Conservation (phyloP, 768 basidiomycete genomes). For the Termitomyces sp. region DNA sequence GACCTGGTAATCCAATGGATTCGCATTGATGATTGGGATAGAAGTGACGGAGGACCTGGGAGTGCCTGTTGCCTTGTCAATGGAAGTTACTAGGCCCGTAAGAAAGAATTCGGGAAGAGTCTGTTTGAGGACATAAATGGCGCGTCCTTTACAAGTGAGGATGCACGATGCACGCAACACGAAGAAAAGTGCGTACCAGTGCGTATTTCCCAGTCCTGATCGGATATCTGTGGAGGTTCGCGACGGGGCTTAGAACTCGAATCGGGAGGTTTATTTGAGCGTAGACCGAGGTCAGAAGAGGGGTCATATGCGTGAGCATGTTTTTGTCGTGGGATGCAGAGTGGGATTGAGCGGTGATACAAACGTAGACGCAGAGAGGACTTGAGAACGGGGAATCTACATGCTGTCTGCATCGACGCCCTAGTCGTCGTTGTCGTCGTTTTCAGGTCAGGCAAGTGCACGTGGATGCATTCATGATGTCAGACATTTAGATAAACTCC, state of each 20-base stretch:
- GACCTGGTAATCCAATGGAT: slow-evolving; percentile 20
- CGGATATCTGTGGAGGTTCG: slow-evolving; percentile 38
- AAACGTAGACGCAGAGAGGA: neutral
- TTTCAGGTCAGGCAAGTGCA: neutral
- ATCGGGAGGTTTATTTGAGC: slow-evolving; percentile 29
- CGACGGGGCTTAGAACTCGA: slow-evolving; percentile 14
- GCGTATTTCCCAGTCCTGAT: slow-evolving; percentile 74
- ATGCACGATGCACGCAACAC: neutral
- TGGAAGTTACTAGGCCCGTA: slow-evolving; percentile 53
- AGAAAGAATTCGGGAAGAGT: slow-evolving; percentile 72
- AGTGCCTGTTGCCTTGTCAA: slow-evolving; percentile 41
- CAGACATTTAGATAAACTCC: neutral
- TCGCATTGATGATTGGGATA: slow-evolving; percentile 22
- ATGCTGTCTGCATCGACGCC: slow-evolving; percentile 2
- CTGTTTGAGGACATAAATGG: slow-evolving; percentile 58
- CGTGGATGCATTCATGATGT: neutral
- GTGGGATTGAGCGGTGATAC: neutral
- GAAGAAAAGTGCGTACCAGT: slow-evolving; percentile 45
- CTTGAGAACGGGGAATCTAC: neutral
- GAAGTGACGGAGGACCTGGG: slow-evolving; percentile 22
- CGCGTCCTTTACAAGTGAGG: slow-evolving; percentile 46
- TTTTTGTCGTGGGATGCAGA: neutral
- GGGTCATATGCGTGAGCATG: neutral
- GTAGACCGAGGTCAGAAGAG: slow-evolving; percentile 24
- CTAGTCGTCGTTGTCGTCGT: neutral